Conservation (phyloP, 192 early-diverging fungal species). For the Coemansia sp. region DNA sequence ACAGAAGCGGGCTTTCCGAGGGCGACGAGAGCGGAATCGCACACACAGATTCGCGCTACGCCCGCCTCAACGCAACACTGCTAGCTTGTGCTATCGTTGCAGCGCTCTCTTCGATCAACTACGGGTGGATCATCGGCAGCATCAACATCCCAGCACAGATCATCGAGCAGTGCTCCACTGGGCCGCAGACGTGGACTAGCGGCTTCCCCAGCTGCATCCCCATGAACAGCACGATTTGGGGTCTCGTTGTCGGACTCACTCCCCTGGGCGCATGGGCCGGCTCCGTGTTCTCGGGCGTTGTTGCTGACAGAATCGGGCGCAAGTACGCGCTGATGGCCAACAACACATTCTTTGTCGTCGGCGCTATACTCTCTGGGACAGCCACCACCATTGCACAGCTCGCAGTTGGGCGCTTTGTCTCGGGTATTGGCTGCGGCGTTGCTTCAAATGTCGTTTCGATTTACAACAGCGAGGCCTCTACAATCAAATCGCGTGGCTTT, state of each 20-base stretch:
- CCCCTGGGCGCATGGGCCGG: slow-evolving; percentile 77
- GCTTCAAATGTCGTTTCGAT: slow-evolving; percentile 75
- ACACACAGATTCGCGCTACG: slow-evolving; percentile 37
- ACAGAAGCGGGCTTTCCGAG: slow-evolving; percentile 9
- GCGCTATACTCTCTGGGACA: slow-evolving; percentile 63
- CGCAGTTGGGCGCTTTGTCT: slow-evolving; percentile 66
- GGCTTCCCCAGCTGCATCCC: slow-evolving; percentile 67
- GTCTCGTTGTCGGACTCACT: slow-evolving; percentile 58
- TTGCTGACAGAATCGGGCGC: slow-evolving; percentile 70
- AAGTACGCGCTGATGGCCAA: slow-evolving; percentile 65
- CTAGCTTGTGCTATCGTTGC: slow-evolving; percentile 39
- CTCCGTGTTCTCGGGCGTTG: slow-evolving; percentile 64
- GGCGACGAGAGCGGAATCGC: slow-evolving; percentile 27
- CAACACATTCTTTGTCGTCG: slow-evolving; percentile 63
- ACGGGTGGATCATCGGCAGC: slow-evolving; percentile 54
- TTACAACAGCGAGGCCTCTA: slow-evolving; percentile 77
- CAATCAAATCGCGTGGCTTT: slow-evolving; percentile 65
- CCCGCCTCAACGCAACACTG: slow-evolving; percentile 27
- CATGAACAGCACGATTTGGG: slow-evolving; percentile 65
- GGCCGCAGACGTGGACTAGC: slow-evolving; percentile 40
- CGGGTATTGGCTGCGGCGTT: slow-evolving; percentile 76
- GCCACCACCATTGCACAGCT: slow-evolving; percentile 56
- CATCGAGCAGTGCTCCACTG: slow-evolving; percentile 54
- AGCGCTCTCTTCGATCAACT: slow-evolving; percentile 51
- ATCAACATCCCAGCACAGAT: slow-evolving; percentile 57